Evolutionary conservation across 2,329 filamentous ascomycete species (phyloP).

Genomic region (Proliferodiscus dingleyae): DNA sequence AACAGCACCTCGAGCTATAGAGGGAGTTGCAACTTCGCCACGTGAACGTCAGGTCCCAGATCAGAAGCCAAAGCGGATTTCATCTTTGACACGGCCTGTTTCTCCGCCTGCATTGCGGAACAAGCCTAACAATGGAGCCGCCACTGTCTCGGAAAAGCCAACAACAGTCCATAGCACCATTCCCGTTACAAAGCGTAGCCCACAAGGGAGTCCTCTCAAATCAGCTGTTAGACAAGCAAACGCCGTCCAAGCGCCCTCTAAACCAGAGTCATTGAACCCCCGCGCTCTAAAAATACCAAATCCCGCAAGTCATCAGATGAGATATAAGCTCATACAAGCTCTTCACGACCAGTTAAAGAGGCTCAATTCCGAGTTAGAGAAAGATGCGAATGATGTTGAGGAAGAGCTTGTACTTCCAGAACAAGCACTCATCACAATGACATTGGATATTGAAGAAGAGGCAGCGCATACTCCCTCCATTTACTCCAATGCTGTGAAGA

Average conservation of each 20-base stretch:
- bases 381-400: slow-evolving; percentile 45
- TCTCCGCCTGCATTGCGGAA: slow-evolving; percentile 1
- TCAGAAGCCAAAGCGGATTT: background rate
- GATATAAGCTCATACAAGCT: slow-evolving; percentile 54
- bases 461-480: slow-evolving; percentile 65
- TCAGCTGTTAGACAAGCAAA: slow-evolving; percentile 1
- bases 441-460: slow-evolving; percentile 74
- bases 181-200: slow-evolving; percentile 9
- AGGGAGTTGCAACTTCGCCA: background rate
- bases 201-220: slow-evolving; percentile 7
- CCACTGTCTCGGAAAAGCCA: background rate
- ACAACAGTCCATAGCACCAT: slow-evolving; percentile 3
- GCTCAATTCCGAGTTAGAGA: slow-evolving; percentile 59
- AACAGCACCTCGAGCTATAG: background rate
- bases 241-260: slow-evolving; percentile 15
- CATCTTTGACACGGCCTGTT: slow-evolving; percentile 2
- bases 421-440: slow-evolving; percentile 63
- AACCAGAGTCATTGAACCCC: slow-evolving; percentile 59
- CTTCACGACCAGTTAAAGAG: slow-evolving; percentile 62
- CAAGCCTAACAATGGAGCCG: slow-evolving; percentile 10
- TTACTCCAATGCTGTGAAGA: slow-evolving; percentile 81
- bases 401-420: slow-evolving; percentile 54
- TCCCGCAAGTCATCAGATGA: slow-evolving; percentile 52
- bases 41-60: background rate
- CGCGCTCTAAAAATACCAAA: slow-evolving; percentile 54